Evolutionary conservation across 23 red algal genomes (phyloP), one percentile per base, ranked within the genome.

Genomic region (Gracilaria caudata): DNA sequence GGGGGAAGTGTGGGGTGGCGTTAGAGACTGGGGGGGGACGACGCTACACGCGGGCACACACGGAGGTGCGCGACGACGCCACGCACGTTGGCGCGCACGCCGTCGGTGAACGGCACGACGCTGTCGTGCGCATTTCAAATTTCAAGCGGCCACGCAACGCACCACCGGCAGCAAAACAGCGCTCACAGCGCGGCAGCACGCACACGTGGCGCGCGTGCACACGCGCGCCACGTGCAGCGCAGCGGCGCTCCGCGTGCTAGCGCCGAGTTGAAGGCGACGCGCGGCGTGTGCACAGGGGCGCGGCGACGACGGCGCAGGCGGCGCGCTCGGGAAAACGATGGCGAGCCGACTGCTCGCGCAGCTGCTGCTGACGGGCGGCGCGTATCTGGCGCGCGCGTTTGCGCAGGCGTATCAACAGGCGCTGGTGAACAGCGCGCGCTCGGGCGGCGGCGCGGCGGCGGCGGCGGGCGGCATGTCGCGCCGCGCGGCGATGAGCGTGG

Each of bases 331-430:
- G 25, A 29, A 20, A 57, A n/a, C 49, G 14, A 98, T 98, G 95
- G 95, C 95, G 11, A 78, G 86, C 20, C 79, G 85, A 29, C 36
- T 98, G 24, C 39, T 99, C 35, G 97, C 97, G 77, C 97, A 99
- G 68, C 64, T 99, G 8, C 72, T 99, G n/a, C 70, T 99, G 7
- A 83, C 88, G 72, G 92, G 89, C 17, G 93, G 97, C 37, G 86
- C 77, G 24, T 95, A 92, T 49, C 41, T 95, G n/a, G 68, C 94
- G 20, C 83, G 97, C 26, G 94, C 87, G 6, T 91, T 99, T 41
- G 79, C 87, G 5, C 82, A 95, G 82, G 97, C 97, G 11, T 99
- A 99, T 79, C 89, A 87, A 19, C 93, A 99, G 49, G 97, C 97
- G 47, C 93, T 99, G 68, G 78, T 78, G 5, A 99, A 99, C 75